A percentile compares a stretch with the other conserved stretches of the same genome.
phyloP scores from a whole-genome alignment of 495 filamentous ascomycete genomes.

The Opeltia flavorubescens region DNA sequence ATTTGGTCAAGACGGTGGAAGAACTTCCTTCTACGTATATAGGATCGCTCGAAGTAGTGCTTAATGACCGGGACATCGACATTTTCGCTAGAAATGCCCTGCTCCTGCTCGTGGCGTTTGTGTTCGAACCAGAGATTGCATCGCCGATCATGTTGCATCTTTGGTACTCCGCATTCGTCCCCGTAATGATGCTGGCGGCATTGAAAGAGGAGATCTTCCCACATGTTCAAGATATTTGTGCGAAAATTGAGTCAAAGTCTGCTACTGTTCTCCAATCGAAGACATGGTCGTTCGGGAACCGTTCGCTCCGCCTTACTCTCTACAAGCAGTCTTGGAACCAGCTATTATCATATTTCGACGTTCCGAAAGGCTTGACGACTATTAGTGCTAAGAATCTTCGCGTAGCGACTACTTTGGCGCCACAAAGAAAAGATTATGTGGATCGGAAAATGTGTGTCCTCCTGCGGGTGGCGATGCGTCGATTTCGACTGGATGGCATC shows the following conservation, averaged over 20 bases:
- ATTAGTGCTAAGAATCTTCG: slow-evolving; percentile 7
- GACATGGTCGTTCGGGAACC: slow-evolving; percentile 8
- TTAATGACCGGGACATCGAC: slow-evolving; percentile 32
- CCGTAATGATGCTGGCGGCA: neutral
- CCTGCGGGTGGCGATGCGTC: slow-evolving; percentile 10
- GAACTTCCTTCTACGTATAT: slow-evolving; percentile 19
- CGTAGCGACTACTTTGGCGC: slow-evolving; percentile 3
- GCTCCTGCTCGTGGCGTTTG: slow-evolving; percentile 25
- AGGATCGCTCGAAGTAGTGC: slow-evolving; percentile 11
- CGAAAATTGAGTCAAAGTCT: slow-evolving; percentile 13
- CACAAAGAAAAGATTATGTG: slow-evolving; percentile 9
- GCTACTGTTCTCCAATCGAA: slow-evolving; percentile 3
- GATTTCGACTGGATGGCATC: slow-evolving; percentile 17
- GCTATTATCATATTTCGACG: slow-evolving; percentile 8
- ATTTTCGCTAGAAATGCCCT: slow-evolving; percentile 32
- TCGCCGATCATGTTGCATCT: slow-evolving; percentile 3
- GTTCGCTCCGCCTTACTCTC: slow-evolving; percentile 8
- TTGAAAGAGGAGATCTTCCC: slow-evolving; percentile 11
- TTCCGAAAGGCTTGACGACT: slow-evolving; percentile 7
- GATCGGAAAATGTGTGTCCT: slow-evolving; percentile 7
- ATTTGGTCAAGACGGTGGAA: slow-evolving; percentile 27
- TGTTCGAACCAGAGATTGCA: slow-evolving; percentile 5
- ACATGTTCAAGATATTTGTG: slow-evolving; percentile 18
- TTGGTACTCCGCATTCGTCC: slow-evolving; percentile 3
- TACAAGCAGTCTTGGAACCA: slow-evolving; percentile 12